Conservation (phyloP, 2,329 filamentous ascomycete species). For the Chrysosporium keratinophilum region DNA sequence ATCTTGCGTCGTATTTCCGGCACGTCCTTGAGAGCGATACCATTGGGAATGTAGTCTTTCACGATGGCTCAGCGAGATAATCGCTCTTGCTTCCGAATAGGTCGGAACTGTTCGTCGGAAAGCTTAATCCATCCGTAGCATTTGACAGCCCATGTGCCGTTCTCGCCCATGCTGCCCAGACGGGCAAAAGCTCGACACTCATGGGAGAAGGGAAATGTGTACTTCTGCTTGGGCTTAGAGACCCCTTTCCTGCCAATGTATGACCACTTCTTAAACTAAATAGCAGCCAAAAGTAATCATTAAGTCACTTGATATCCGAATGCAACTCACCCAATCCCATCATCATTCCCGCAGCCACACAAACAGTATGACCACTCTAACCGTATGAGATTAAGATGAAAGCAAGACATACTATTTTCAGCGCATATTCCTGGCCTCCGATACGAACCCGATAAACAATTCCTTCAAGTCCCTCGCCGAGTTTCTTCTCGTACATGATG, state of each 20-base stretch:
- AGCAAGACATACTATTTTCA: conserved; percentile 13
- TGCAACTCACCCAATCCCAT: too few species aligned
- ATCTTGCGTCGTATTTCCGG: conserved; percentile 14
- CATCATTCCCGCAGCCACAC: too few species aligned
- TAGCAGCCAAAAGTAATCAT: neutral
- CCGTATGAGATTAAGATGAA: neutral
- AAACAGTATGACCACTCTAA: neutral
- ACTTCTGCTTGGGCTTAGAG: neutral
- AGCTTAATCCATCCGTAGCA: conserved; percentile 16
- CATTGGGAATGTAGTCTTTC: conserved; percentile 11
- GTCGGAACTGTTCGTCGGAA: conserved; percentile 6
- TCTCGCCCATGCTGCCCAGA: conserved; percentile 12
- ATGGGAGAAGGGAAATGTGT: conserved; percentile 9
- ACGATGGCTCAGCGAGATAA: conserved; percentile 13
- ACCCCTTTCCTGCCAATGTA: neutral
- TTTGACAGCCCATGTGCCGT: conserved; percentile 16
- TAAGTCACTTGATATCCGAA: too few species aligned
- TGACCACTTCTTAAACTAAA: neutral
- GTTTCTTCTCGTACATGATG: neutral
- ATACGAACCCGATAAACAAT: conserved; percentile 10
- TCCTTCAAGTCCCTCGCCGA: conserved; percentile 11
- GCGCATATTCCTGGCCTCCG: conserved; percentile 4
- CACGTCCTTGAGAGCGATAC: conserved; percentile 8
- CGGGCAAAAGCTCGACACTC: conserved; percentile 15
- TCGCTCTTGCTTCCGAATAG: neutral